Conservation (phyloP, 805 yeast genomes). For the Saturnispora dispora region DNA sequence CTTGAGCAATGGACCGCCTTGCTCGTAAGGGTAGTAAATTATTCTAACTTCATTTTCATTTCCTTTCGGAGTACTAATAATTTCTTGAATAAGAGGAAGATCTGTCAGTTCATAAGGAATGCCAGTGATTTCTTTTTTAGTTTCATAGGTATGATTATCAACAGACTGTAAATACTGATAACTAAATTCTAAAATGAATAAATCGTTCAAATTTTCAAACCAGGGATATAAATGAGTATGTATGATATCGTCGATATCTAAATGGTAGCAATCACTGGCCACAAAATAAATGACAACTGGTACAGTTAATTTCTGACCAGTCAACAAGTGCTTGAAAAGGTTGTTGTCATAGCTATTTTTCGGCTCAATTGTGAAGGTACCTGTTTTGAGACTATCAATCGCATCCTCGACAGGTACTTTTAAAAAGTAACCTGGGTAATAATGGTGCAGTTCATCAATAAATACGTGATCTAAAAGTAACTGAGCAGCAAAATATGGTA, state of each 20-base stretch:
- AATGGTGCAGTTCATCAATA: slow-evolving; percentile 20
- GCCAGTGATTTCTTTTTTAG: slow-evolving; percentile 10
- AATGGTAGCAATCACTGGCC: slow-evolving; percentile 4
- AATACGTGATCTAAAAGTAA: slow-evolving; percentile 25
- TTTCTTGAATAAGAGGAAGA: slow-evolving; percentile 16
- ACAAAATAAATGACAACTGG: slow-evolving; percentile 7
- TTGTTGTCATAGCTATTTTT: background rate
- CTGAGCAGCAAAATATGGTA: slow-evolving; percentile 43
- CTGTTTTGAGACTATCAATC: background rate
- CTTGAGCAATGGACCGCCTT: slow-evolving; percentile 16
- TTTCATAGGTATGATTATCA: background rate
- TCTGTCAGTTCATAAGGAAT: slow-evolving; percentile 20
- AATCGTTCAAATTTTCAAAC: slow-evolving; percentile 1
- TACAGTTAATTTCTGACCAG: background rate
- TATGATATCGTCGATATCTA: slow-evolving; percentile 19
- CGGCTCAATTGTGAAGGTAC: background rate
- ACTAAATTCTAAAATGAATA: slow-evolving; percentile 5
- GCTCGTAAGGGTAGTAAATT: slow-evolving; percentile 20
- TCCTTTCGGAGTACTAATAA: background rate
- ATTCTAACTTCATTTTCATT: slow-evolving; percentile 9
- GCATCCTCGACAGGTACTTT: slow-evolving; percentile 5
- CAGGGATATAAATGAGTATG: slow-evolving; percentile 6
- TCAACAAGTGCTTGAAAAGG: background rate
- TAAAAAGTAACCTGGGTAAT: slow-evolving; percentile 18
- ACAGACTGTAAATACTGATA: background rate